Evolutionary conservation across 164 flowering plant genomes (phyloP), one percentile per base, ranked within the genome.

Genomic region (Sedum album): DNA sequence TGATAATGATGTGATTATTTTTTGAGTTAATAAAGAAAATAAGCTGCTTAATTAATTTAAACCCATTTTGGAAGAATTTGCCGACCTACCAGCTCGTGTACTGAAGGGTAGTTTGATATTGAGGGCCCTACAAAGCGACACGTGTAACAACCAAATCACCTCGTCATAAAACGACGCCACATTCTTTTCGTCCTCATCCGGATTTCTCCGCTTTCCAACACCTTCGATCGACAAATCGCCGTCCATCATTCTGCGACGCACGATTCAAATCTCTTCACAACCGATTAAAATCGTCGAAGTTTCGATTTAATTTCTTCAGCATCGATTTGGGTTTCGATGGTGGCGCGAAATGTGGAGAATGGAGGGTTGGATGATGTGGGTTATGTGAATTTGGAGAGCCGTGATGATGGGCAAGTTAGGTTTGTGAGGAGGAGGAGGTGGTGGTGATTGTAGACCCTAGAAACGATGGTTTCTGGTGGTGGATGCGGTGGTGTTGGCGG

Each of bases 401-500:
- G 15, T 35, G 35, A 13, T 26, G 42, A n/a, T 28, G 62, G 17
- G 17, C 15, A 7, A 23, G 31, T 55, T 2, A 55, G 60, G 66
- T 28, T 23, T 44, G 1, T 11, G 57, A 36, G 17, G 55, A 49
- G 6, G 55, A 49, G 23, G 55, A 53, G 7, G 60, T 53, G 60
- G 26, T 8, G 25, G 17, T n/a, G 31, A 8, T 60, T 62, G 11
- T 17, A 42, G 61, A 48, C 39, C 71, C 71, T 60, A 69, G 14
- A 25, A 13, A 57, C 41, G 26, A 35, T 53, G 17, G 21, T 11
- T 61, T 21, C 48, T n/a, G 31, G 57, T 61, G 55, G 57, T 69
- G 72, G 66, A 5, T 57, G 33, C 20, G 62, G 31, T 62, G 69
- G 69, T 67, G 15, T 20, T 67, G 66, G 66, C 65, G 72, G 66